phyloP scores from a whole-genome alignment of 805 yeast genomes.

The Saccharomycopsis schoenii region DNA sequence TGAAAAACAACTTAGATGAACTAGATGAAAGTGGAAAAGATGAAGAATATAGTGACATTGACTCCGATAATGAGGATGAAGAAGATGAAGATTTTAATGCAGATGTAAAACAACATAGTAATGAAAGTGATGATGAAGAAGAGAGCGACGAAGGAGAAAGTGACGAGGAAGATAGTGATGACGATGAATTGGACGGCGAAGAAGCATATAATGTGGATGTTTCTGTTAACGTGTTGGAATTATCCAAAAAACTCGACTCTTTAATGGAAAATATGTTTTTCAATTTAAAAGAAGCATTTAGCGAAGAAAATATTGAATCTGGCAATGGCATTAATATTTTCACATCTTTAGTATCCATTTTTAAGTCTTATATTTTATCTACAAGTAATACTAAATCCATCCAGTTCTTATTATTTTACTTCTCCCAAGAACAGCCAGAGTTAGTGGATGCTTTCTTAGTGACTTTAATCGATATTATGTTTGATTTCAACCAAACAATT shows the following conservation, averaged over 20 bases:
- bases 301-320: conserved; percentile 39
- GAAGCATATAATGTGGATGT: conserved; percentile 39
- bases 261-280: conserved; percentile 50
- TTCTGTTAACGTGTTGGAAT: conserved; percentile 37
- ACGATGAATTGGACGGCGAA: conserved; percentile 29
- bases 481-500: conserved; percentile 54
- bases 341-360: conserved; percentile 64
- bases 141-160: conserved; percentile 26
- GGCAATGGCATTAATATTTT: conserved; percentile 63
- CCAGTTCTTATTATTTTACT: conserved; percentile 74
- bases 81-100: conserved; percentile 20
- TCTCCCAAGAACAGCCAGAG: conserved; percentile 74
- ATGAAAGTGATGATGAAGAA: conserved; percentile 25
- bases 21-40: conserved; percentile 51
- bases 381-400: conserved; percentile 86
- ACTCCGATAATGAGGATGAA: conserved; percentile 26
- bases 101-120: conserved; percentile 26
- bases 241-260: conserved; percentile 64
- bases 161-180: conserved; percentile 24
- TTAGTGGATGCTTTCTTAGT: conserved; percentile 79
- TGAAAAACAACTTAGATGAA: conserved; percentile 82
- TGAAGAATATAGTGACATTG: conserved; percentile 28
- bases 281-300: conserved; percentile 39
- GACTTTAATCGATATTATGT: conserved; percentile 71
- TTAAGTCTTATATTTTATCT: conserved; percentile 75